Conservation (phyloP, 495 filamentous ascomycete genomes). For the Rhypophila decipiens region DNA sequence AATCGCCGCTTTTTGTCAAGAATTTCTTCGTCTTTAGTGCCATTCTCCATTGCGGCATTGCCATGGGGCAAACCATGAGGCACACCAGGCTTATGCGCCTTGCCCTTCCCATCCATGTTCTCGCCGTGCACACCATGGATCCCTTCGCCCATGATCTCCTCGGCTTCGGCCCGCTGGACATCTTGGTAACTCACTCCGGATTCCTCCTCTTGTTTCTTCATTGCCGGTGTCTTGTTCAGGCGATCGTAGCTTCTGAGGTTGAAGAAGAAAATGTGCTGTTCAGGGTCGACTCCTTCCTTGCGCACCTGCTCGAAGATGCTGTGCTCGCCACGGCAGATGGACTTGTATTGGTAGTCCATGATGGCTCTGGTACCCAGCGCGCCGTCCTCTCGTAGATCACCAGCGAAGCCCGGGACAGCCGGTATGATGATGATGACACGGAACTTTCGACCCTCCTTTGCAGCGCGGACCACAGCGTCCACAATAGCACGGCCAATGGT, state of each 20-base stretch:
- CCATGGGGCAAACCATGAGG: slow-evolving; percentile 26
- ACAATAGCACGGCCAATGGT: slow-evolving; percentile 82
- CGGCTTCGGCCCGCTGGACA: slow-evolving; percentile 76
- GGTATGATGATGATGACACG: slow-evolving; percentile 84
- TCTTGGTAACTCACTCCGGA: slow-evolving; percentile 79
- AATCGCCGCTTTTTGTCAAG: slow-evolving; percentile 57
- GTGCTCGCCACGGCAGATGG: slow-evolving; percentile 82
- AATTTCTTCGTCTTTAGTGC: slow-evolving; percentile 44
- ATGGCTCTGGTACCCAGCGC: slow-evolving; percentile 86
- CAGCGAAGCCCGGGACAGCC: slow-evolving; percentile 87
- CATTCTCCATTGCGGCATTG: slow-evolving; percentile 42
- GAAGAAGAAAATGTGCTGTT: slow-evolving; percentile 80
- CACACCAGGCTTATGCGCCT: slow-evolving; percentile 36
- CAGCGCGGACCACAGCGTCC: slow-evolving; percentile 75
- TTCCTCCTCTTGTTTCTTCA: slow-evolving; percentile 64
- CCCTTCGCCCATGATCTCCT: slow-evolving; percentile 73
- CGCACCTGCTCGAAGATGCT: slow-evolving; percentile 78
- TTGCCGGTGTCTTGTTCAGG: slow-evolving; percentile 67
- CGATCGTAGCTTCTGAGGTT: slow-evolving; percentile 87
- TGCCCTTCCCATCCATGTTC: slow-evolving; percentile 33
- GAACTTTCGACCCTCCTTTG: slow-evolving; percentile 83
- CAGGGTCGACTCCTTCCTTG: slow-evolving; percentile 73
- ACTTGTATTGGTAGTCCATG: slow-evolving; percentile 99
- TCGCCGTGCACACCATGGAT: slow-evolving; percentile 53
- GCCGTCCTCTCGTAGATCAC: slow-evolving; percentile 74